These are phyloP conservation scores for Talaromyces pinophilus DNA, from an alignment of 2,329 filamentous ascomycete species.

Conservation along the genomic window DNA sequence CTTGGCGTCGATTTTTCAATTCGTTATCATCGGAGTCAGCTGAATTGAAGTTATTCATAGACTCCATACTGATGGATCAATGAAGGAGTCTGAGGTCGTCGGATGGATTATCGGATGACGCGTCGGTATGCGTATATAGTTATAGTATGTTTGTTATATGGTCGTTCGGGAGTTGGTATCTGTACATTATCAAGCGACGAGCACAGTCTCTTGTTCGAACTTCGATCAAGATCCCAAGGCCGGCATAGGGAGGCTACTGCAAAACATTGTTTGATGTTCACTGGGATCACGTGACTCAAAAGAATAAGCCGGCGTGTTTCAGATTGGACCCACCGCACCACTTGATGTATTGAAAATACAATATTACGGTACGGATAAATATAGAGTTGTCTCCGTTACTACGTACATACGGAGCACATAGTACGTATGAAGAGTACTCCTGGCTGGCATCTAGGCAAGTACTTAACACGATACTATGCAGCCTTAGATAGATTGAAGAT, in stretches of 20 bases:
- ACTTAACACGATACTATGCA: neutral
- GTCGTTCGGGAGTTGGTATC: neutral
- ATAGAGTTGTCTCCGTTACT: neutral
- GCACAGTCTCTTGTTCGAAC: neutral
- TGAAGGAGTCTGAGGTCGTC: neutral
- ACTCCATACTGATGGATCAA: neutral
- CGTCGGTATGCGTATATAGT: neutral
- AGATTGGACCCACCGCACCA: neutral
- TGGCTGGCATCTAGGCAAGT: too few relatives aligned
- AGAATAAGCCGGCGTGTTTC: neutral
- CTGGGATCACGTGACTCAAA: neutral
- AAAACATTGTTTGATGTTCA: slow-evolving; percentile 6
- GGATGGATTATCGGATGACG: neutral
- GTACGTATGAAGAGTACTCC: neutral
- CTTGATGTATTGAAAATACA: neutral
- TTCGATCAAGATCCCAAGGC: slow-evolving; percentile 6
- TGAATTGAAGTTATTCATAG: neutral
- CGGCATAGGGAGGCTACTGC: neutral
- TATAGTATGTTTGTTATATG: neutral
- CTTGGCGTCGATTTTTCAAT: neutral
- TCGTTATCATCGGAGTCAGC: neutral
- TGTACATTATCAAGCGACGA: neutral
- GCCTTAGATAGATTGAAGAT: slow-evolving; percentile 1
- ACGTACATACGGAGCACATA: neutral
- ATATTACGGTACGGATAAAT: neutral